Evolutionary conservation across 805 yeast genomes (phyloP), one percentile per base, ranked within the genome.

Genomic region (Clavispora carvajalis): DNA sequence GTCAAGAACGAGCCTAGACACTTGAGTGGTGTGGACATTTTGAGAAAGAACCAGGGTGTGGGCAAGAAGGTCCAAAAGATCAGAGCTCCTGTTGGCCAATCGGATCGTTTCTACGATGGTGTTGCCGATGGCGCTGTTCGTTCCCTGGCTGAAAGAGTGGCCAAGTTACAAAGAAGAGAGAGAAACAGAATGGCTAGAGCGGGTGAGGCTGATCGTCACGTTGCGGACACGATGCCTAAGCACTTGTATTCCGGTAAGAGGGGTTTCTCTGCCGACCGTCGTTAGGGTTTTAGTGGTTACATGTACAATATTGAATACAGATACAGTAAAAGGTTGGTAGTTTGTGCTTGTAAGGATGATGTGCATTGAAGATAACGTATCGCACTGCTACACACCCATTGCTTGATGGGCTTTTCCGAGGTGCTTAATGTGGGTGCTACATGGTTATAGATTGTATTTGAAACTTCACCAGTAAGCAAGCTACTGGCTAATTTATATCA

Each of bases 211-310:
- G 99, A 93, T 69, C 82, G 98, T 67, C 95, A 88, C 63, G 73
- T 79, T 43, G 77, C 89, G 40, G 93, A 85, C 38, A 71, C 86
- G 47, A 66, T 86, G 70, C 96, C 97, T 49, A 91, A 90, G 74
- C 99, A 93, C 70, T 74, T 93, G 76, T 85, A 84, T 73, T 71
- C 88, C 56, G 99, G 99, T 70, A 93, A 93, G 77, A 82, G 99
- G 71, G 95, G 97, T 73, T 80, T 79, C 57, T 97, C 97, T 65
- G 84, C 88, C 49, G 95, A 88, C 65, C 78, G 85, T 69, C 91
- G 98, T 75, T 87, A 73, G 56, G 36, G 21, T 26, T 15, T 33
- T 33, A 22, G 36, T 28, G 31, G 31, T 21, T 33, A 8, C 36
- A 33, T 33, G 21, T 33, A 33, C 34, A 31, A 31, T 19, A 31